Percentiles rank a stretch among this genome's conserved stretches.
phyloP scores from a whole-genome alignment of 495 filamentous ascomycete genomes.

The Bacidia rubella region DNA sequence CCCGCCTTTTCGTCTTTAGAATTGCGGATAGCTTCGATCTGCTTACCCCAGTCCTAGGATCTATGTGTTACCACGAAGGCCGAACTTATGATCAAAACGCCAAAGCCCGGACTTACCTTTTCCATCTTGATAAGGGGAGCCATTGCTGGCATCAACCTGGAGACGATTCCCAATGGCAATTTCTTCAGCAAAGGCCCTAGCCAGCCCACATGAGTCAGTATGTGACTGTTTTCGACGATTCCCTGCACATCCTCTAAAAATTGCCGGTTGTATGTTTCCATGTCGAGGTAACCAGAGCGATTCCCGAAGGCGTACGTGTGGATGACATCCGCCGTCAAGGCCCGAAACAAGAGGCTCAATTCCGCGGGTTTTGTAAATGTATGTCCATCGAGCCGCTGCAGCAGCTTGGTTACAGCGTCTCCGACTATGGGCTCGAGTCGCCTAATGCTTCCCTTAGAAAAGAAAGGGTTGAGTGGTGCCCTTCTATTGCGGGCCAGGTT shows the following conservation, averaged over 20 bases:
- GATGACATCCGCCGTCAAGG: slow-evolving; percentile 31
- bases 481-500: too few species aligned
- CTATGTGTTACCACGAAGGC: slow-evolving; percentile 25
- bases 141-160: background rate
- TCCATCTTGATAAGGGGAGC: background rate
- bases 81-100: slow-evolving; percentile 25
- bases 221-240: background rate
- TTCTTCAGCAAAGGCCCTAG: slow-evolving; percentile 4
- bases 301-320: slow-evolving; percentile 24
- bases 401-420: slow-evolving; percentile 12
- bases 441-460: too few species aligned
- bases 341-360: slow-evolving; percentile 20
- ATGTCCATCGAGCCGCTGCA: slow-evolving; percentile 9
- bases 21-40: background rate
- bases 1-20: background rate
- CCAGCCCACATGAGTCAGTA: slow-evolving; percentile 5
- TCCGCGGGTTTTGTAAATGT: slow-evolving; percentile 11
- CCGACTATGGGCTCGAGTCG: slow-evolving; percentile 15
- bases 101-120: slow-evolving; percentile 9
- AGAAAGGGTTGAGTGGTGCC: too few species aligned
- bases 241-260: slow-evolving; percentile 11
- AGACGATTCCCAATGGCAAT: slow-evolving; percentile 9
- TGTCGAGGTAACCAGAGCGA: slow-evolving; percentile 9
- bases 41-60: background rate
- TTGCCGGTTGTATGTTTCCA: slow-evolving; percentile 4